Evolutionary conservation across 257 asterid species (phyloP), one percentile per base, ranked within the genome.

Genomic region (Solanum pennellii): DNA sequence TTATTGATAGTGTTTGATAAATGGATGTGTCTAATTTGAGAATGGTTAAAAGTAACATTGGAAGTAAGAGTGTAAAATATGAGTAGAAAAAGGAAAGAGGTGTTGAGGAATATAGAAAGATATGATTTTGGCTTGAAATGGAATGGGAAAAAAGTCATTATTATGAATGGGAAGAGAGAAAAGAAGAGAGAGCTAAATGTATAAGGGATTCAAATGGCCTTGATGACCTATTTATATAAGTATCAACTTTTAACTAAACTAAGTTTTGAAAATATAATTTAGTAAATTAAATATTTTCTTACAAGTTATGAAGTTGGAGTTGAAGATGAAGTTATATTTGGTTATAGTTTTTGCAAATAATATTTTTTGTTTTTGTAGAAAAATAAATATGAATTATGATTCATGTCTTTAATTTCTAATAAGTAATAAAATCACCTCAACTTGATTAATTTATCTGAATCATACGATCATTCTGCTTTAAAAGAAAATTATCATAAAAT

Each of bases 71-170:
- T 44, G 90, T 86, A 93, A 87, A 93, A 71, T 9, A 93, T 84
- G 90, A 89, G 1, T 25, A 93, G 6, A 83, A 92, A 89, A 86
- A 92, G 86, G 92, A 91, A 90, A 35, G 94, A 87, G 6, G 90
- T 25, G 91, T 89, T 90, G 86, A 93, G 84, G 83, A 92, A 87
- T 88, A 93, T 83, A 41, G 93, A 89, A 21, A 88, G 62, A 2
- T 88, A 75, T 76, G 85, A 90, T 39, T 60, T 90, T 37, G 86
- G 73, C 27, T 83, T 87, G 59, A 87, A 49, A 68, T 20, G 79
- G 37, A 69, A 84, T 79, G 89, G 35, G 29, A 72, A 86, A 86
- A 79, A 62, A 88, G 85, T 93, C 98, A 93, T 93, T 33, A 25
- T 47, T 25, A 45, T 25, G 27, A 25, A 79, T 44, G 29, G 41